Evolutionary conservation across 169 alveolate genomes (phyloP).

Genomic region (Babesia gibsoni): DNA sequence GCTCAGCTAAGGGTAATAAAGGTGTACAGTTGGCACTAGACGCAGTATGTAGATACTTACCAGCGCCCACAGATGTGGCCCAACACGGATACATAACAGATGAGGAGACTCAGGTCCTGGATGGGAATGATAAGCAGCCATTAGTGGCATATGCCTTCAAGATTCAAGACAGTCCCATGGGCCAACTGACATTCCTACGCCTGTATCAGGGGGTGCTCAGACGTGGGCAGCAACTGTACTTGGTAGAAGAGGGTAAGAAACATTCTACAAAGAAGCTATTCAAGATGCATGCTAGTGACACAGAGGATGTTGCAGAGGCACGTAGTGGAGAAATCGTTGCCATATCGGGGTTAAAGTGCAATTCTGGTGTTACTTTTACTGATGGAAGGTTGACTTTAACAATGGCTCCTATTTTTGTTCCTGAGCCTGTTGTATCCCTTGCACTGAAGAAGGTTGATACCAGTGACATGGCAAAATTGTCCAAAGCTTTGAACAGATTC

Average conservation of each 20-base stretch:
- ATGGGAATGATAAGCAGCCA: slow-evolving; percentile 60
- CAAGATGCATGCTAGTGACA: slow-evolving; percentile 92
- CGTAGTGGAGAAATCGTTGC: slow-evolving; percentile 96
- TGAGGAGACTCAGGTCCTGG: slow-evolving; percentile 20
- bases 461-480: slow-evolving; percentile 72
- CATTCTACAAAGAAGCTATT: slow-evolving; percentile 79
- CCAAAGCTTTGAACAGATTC: slow-evolving; percentile 88
- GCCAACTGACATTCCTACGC: slow-evolving; percentile 90
- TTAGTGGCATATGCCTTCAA: slow-evolving; percentile 92
- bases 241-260: slow-evolving; percentile 65
- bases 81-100: slow-evolving; percentile 53
- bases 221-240: slow-evolving; percentile 37
- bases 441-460: slow-evolving; percentile 78
- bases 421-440: slow-evolving; percentile 91
- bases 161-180: slow-evolving; percentile 86
- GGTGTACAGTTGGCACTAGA: slow-evolving; percentile 92
- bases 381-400: slow-evolving; percentile 76
- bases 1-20: slow-evolving; percentile 92
- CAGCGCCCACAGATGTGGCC: slow-evolving; percentile 83
- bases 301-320: slow-evolving; percentile 88
- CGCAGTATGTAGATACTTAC: slow-evolving; percentile 90
- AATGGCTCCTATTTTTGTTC: slow-evolving; percentile 87
- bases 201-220: slow-evolving; percentile 86
- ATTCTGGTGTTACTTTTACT: slow-evolving; percentile 90
- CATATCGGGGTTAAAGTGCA: slow-evolving; percentile 89